Percentiles rank a stretch among this genome's conserved stretches.
These are phyloP conservation scores for Triticum turgidum DNA, from an alignment of 176 grass and related monocot species.

Conservation along the genomic window DNA sequence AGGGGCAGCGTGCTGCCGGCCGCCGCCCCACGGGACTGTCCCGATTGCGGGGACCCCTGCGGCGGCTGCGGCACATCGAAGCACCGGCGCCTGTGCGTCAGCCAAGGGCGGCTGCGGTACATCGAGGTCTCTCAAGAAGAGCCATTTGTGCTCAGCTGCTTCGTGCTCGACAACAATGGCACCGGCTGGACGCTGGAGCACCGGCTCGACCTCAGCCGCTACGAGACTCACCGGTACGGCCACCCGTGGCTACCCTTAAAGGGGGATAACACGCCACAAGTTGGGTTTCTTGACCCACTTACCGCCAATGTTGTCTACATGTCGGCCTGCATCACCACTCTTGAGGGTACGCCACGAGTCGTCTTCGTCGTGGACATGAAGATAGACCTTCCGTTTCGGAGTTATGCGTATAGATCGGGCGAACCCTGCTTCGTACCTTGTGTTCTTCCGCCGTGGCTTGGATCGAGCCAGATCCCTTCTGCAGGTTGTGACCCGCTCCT, in stretches of 20 bases:
- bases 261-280: not conserved
- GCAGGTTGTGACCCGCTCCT: not conserved
- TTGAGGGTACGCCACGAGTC: not conserved
- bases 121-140: conserved; percentile 17
- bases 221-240: too few relatives aligned
- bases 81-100: conserved; percentile 22
- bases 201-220: too few relatives aligned
- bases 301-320: not conserved
- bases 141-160: conserved; percentile 23
- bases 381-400: not conserved
- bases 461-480: not conserved
- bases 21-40: not conserved
- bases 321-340: not conserved
- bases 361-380: not conserved
- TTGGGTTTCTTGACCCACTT: not conserved
- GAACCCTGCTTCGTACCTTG: not conserved
- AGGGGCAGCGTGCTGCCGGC: not conserved
- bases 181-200: conserved; percentile 11
- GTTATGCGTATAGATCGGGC: not conserved
- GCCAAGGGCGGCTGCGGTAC: conserved; percentile 31
- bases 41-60: not conserved
- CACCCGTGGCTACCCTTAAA: not conserved
- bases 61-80: not conserved
- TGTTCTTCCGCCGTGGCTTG: not conserved
- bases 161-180: not conserved